Conservation (phyloP, 495 filamentous ascomycete species). For the Filosporella fistucella region DNA sequence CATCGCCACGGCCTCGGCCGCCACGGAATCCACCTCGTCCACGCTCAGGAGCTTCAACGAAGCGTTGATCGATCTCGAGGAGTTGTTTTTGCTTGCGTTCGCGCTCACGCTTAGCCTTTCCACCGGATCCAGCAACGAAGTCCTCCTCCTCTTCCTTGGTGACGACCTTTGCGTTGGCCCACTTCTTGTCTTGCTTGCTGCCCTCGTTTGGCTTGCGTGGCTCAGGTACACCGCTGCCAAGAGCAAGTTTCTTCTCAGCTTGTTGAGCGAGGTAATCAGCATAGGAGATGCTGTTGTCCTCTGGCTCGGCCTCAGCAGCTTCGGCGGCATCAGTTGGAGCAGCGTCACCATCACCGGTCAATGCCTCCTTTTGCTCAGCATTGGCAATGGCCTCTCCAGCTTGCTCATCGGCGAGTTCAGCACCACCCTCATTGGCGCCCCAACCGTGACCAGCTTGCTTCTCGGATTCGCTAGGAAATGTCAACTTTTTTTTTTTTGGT, state of each 20-base stretch:
- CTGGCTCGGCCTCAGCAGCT: constrained; percentile 51
- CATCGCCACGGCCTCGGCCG: constrained; percentile 47
- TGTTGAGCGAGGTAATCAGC: constrained; percentile 83
- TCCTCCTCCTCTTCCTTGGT: constrained; percentile 66
- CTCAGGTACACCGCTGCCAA: constrained; percentile 56
- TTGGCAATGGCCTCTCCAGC: constrained; percentile 83
- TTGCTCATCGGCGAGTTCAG: constrained; percentile 82
- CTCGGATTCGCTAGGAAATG: constrained; percentile 69
- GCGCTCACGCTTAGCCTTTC: constrained; percentile 82
- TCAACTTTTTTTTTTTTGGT: no score
- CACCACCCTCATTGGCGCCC: constrained; percentile 75
- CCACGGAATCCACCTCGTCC: constrained; percentile 41
- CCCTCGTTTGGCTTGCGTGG: constrained; percentile 91
- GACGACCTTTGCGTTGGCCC: constrained; percentile 78
- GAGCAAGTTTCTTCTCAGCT: constrained; percentile 73
- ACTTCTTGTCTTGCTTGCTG: constrained; percentile 80
- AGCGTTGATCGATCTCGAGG: constrained; percentile 81
- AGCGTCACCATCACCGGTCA: constrained; percentile 40
- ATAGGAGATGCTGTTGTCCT: constrained; percentile 86
- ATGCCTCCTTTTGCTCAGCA: constrained; percentile 64
- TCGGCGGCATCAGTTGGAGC: constrained; percentile 25
- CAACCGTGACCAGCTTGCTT: constrained; percentile 91
- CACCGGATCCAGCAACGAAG: constrained; percentile 69
- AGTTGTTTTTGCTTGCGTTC: constrained; percentile 89
- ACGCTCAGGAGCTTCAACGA: constrained; percentile 58